Base-by-base conservation (phyloP, 2,329 filamentous ascomycete species). In the Zymoseptoria crescenta region DNA sequence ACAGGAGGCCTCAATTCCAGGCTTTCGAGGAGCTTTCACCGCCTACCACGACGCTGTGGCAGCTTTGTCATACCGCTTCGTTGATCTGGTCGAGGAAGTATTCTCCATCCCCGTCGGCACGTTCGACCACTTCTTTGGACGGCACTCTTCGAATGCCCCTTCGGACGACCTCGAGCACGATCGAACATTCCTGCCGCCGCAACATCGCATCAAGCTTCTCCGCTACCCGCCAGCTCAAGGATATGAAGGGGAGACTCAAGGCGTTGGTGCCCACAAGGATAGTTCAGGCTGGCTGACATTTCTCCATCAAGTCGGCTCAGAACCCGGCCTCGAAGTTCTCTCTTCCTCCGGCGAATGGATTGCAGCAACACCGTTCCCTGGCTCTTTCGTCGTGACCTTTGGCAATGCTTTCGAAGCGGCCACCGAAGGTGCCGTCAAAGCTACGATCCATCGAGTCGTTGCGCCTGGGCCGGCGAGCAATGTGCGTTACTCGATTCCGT, bases 261-360 rank as follows among this genome's bases (percentile, higher is more conserved):
- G 83, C 1, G 82, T 86, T 1, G 83, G 83, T 0, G 79, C 83
- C 0, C 83, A 86, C 71, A 85, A 85, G 65, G 82, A 84, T 68
- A 85, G 80, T 0, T 84, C 82, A 0, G 83, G 83, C 3, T 86
- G 82, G 82, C 83, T 83, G 74, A 86, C 84, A 0, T 86, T 87
- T 62, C 76, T 87, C 3, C 77, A 84, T 1, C 84, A 87, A 68
- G 80, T 83, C 6, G 82, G 80, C 0, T 76, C 79, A 2, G 78
- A 81, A 3, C 72, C 76, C 48, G 79, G 81, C 0, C 72, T 84
- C 0, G 79, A 84, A 65, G 80, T 79, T 0, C 75, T 84, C 16
- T 79, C 79, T 59, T 74, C 75, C 49, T 65, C 67, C 0, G 80
- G 79, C 1, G 62, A 68, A 1, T 84, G 81, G 82, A 69, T 84